phyloP scores from a whole-genome alignment of 148 eudicot species.

The Vaccinium corymbosum region DNA sequence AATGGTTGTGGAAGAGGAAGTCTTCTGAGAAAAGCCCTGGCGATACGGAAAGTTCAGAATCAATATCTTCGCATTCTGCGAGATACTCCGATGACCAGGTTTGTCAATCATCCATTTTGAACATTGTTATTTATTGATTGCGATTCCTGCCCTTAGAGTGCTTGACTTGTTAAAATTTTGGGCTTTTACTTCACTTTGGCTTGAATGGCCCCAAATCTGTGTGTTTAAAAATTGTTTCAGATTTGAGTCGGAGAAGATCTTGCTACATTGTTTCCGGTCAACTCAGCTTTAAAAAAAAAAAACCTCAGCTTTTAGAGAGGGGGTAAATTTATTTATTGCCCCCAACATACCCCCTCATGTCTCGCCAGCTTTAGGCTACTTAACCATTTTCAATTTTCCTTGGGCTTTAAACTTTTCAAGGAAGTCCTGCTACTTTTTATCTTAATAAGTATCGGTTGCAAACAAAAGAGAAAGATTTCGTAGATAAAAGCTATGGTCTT shows the following conservation, averaged over 20 bases:
- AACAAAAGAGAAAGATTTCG: neutral
- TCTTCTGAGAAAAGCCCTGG: slow-evolving; percentile 61
- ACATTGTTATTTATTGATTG: neutral
- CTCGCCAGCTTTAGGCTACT: neutral
- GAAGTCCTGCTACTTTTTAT: neutral
- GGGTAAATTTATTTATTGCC: neutral
- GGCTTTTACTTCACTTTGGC: neutral
- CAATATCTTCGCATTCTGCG: slow-evolving; percentile 70
- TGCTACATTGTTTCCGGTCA: neutral
- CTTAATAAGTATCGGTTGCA: neutral
- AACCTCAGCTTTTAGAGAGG: neutral
- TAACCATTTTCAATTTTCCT: neutral
- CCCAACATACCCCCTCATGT: neutral
- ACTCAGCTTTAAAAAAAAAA: neutral
- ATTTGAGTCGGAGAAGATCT: neutral
- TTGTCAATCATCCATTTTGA: slow-evolving; percentile 11
- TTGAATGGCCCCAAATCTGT: neutral
- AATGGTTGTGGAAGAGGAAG: slow-evolving; percentile 76
- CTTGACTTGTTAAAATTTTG: neutral
- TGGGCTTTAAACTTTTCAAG: neutral
- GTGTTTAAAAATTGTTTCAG: neutral
- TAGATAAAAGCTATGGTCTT: neutral
- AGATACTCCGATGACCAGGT: slow-evolving; percentile 71
- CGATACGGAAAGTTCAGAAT: slow-evolving; percentile 61
- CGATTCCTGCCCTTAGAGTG: neutral